These are phyloP conservation scores for Fusarium sp. DNA, from an alignment of 2,329 filamentous ascomycete species.

Conservation along the genomic window DNA sequence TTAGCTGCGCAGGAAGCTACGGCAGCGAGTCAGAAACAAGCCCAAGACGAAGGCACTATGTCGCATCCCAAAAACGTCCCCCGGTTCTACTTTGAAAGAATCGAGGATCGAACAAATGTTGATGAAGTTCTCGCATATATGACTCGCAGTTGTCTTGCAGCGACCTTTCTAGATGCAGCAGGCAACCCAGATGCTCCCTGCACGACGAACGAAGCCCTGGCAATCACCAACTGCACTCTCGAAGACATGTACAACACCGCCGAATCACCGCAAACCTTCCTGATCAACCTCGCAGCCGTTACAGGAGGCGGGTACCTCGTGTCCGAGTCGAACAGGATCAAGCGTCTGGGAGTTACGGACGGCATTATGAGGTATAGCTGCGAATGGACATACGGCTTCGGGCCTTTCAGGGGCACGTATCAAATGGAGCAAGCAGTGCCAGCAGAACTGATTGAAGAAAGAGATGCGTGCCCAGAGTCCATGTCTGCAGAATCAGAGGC, in stretches of 20 bases:
- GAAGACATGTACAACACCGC: conserved; percentile 64
- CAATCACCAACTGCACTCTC: conserved; percentile 65
- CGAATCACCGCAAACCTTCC: conserved; percentile 64
- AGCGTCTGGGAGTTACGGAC: conserved; percentile 57
- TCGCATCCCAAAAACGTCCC: conserved; percentile 38
- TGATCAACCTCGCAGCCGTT: conserved; percentile 69
- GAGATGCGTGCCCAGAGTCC: conserved; percentile 33
- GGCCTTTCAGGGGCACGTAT: conserved; percentile 64
- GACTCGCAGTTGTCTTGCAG: conserved; percentile 61
- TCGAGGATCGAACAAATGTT: conserved; percentile 65
- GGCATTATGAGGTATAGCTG: conserved; percentile 62
- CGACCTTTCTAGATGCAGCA: conserved; percentile 63
- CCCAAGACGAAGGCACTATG: conserved; percentile 6
- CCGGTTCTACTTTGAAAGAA: conserved; percentile 51
- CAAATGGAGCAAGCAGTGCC: conserved; percentile 63
- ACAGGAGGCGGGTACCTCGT: conserved; percentile 65
- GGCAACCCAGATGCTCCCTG: conserved; percentile 58
- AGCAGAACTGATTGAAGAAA: conserved; percentile 56
- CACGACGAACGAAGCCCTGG: conserved; percentile 64
- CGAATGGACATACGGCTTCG: conserved; percentile 67
- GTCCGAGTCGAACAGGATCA: conserved; percentile 54
- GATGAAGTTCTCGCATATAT: conserved; percentile 68
- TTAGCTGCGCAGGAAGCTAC: conserved; percentile 37
- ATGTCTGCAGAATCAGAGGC: conserved; percentile 15
- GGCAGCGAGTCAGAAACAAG: conserved; percentile 14